phyloP scores from a whole-genome alignment of 768 basidiomycete species.

The Leccinum incarnatum region DNA sequence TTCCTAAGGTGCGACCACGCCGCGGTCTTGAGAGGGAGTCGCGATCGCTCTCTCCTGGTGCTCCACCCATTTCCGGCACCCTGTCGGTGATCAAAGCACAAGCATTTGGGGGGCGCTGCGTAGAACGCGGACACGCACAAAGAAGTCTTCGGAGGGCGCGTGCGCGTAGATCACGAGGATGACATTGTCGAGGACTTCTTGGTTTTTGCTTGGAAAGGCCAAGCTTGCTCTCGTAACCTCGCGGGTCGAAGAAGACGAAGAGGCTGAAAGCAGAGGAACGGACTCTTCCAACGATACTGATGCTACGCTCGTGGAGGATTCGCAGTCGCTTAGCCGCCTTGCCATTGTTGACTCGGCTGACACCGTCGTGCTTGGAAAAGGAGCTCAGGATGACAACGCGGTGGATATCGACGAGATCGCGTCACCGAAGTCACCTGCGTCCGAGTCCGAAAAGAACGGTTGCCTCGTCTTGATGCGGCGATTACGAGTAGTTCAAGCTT shows the following conservation, averaged over 20 bases:
- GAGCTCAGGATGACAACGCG: slow-evolving; percentile 47
- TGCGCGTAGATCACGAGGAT: slow-evolving; percentile 67
- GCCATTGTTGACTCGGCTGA: slow-evolving; percentile 34
- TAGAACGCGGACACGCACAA: slow-evolving; percentile 70
- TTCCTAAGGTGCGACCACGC: no score
- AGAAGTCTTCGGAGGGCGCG: slow-evolving; percentile 68
- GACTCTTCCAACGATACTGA: slow-evolving; percentile 86
- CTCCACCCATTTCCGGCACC: no score
- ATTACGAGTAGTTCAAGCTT: slow-evolving; percentile 28
- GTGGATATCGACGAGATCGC: slow-evolving; percentile 53
- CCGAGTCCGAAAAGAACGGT: slow-evolving; percentile 41
- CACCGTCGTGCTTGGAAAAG: slow-evolving; percentile 65
- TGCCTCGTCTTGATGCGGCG: slow-evolving; percentile 29
- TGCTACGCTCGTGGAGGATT: slow-evolving; percentile 84
- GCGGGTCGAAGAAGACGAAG: slow-evolving; percentile 86
- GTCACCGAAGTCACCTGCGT: slow-evolving; percentile 29
- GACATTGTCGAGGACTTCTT: slow-evolving; percentile 71
- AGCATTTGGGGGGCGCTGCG: slow-evolving; percentile 38
- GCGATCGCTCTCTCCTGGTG: no score
- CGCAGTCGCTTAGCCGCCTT: slow-evolving; percentile 31
- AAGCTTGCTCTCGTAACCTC: slow-evolving; percentile 90
- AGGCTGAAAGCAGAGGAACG: slow-evolving; percentile 66
- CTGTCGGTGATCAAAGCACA: no score
- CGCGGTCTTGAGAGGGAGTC: no score
- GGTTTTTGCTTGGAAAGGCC: slow-evolving; percentile 71